phyloP scores from a whole-genome alignment of 305 asterid species.

The Solanum hybrid region DNA sequence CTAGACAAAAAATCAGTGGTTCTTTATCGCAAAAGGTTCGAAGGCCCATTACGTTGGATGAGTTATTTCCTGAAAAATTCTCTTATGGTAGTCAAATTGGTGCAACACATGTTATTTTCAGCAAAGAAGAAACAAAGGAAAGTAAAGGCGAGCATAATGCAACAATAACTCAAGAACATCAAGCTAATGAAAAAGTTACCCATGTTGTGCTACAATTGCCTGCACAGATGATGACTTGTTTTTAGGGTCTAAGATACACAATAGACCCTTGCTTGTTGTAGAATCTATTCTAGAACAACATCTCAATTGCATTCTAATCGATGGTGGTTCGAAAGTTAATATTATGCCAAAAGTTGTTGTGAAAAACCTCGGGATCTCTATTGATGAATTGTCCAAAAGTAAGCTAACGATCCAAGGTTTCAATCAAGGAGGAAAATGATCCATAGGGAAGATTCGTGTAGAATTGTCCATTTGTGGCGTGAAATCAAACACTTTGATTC shows the following conservation, averaged over 20 bases:
- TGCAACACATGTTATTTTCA: background rate
- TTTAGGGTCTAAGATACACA: background rate
- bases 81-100: background rate
- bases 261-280: background rate
- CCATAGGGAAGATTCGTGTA: background rate
- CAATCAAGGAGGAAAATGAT: background rate
- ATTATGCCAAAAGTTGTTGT: background rate
- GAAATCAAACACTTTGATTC: background rate
- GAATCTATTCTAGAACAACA: background rate
- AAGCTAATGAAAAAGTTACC: background rate
- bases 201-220: background rate
- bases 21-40: background rate
- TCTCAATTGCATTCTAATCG: background rate
- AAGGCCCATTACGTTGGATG: background rate
- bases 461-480: too few relatives aligned
- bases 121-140: background rate
- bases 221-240: background rate
- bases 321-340: background rate
- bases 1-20: background rate
- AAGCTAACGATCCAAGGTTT: background rate
- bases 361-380: background rate
- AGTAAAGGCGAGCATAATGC: background rate
- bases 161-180: background rate
- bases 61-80: background rate
- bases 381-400: background rate